phyloP scores from a whole-genome alignment of 768 basidiomycete genomes.

The Coprinopsis sp. region DNA sequence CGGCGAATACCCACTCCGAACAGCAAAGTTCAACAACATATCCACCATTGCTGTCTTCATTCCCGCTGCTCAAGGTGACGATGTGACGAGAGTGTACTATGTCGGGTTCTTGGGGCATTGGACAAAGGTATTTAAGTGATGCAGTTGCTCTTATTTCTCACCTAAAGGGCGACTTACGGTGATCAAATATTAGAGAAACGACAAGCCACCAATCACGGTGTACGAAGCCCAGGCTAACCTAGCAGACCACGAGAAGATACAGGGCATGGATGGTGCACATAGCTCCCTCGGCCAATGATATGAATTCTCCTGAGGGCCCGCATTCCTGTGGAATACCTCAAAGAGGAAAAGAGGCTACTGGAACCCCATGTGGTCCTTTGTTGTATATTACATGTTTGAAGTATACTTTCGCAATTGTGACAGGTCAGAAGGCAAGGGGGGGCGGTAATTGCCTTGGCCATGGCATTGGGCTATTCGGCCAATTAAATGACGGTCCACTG shows the following conservation, averaged over 20 bases:
- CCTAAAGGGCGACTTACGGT: too few species aligned
- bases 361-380: too few species aligned
- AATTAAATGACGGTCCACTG: too few species aligned
- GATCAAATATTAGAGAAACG: conserved; percentile 54
- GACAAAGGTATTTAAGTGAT: conserved; percentile 60
- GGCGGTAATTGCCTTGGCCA: too few species aligned
- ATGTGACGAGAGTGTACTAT: conserved; percentile 74
- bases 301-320: too few species aligned
- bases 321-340: not conserved
- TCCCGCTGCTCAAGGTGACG: conserved; percentile 75
- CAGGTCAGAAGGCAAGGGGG: too few species aligned
- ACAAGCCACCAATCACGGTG: conserved; percentile 74
- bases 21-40: conserved; percentile 81
- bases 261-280: conserved; percentile 57
- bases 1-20: conserved; percentile 82
- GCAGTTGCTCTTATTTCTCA: too few species aligned
- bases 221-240: conserved; percentile 87
- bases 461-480: too few species aligned
- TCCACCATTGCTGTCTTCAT: conserved; percentile 81
- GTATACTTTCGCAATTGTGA: too few species aligned
- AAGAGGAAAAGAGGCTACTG: too few species aligned
- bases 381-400: too few species aligned
- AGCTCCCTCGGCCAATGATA: conserved; percentile 5
- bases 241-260: conserved; percentile 84
- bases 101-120: conserved; percentile 81